These are phyloP conservation scores for Citrullus colocynthis DNA, from an alignment of 306 rosid genomes.

Conservation along the genomic window DNA sequence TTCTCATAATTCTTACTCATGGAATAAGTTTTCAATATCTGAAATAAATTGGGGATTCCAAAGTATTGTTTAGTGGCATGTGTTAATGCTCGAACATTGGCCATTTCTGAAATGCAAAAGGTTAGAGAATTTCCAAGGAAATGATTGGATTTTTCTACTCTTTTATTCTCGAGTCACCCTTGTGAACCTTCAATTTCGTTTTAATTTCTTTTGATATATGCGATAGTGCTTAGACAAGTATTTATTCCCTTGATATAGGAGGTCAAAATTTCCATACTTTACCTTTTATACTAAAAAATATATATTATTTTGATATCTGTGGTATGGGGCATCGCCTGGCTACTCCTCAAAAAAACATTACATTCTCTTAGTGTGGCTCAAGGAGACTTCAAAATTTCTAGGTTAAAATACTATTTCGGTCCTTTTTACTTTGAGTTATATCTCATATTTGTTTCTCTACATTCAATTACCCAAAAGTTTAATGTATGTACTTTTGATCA, in stretches of 20 bases:
- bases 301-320: background rate
- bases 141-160: background rate
- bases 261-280: background rate
- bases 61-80: background rate
- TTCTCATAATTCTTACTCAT: background rate
- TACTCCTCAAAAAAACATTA: background rate
- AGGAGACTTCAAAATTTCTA: too few species aligned
- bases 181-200: background rate
- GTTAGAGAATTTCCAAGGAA: background rate
- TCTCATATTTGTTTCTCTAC: too few species aligned
- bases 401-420: too few species aligned
- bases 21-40: background rate
- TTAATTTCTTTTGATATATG: background rate
- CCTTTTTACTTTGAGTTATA: too few species aligned
- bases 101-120: background rate
- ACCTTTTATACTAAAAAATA: too few species aligned
- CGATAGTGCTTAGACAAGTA: too few species aligned
- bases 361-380: too few species aligned
- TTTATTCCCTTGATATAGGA: too few species aligned
- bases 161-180: background rate
- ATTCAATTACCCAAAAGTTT: too few species aligned
- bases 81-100: background rate
- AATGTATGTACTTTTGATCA: too few species aligned
- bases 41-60: background rate
- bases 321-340: background rate